Evolutionary conservation across 768 basidiomycete species (phyloP).

Genomic region (Kwoniella botswanensis): DNA sequence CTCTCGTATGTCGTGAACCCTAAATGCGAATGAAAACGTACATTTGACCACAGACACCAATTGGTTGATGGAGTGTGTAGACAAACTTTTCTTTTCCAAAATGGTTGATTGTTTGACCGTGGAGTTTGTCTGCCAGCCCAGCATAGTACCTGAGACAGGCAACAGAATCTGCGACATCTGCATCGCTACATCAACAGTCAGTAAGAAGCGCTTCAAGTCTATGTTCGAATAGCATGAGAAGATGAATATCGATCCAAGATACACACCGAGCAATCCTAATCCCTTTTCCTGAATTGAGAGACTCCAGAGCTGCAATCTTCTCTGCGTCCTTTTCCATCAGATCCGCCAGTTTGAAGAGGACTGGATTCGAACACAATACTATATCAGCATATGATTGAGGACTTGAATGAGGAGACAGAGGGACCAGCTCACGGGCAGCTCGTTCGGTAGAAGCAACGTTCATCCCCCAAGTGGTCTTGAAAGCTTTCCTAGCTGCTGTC

Average conservation of each 20-base stretch:
- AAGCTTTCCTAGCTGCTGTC: conserved; percentile 57
- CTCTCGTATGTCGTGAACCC: neutral
- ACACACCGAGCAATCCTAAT: conserved; percentile 57
- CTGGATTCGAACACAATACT: conserved; percentile 58
- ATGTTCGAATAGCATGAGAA: neutral
- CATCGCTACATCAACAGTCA: conserved; percentile 46
- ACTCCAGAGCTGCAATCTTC: conserved; percentile 73
- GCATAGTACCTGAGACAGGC: conserved; percentile 74
- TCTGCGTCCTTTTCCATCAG: conserved; percentile 69
- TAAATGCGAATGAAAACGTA: conserved; percentile 23
- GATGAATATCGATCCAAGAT: neutral
- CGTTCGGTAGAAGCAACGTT: conserved; percentile 53
- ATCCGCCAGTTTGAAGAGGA: conserved; percentile 69
- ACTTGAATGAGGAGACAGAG: neutral
- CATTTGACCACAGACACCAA: conserved; percentile 60
- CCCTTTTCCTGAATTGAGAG: conserved; percentile 64
- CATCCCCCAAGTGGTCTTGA: conserved; percentile 60
- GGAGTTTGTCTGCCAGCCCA: conserved; percentile 87
- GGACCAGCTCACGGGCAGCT: conserved; percentile 30
- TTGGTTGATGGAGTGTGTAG: conserved; percentile 73
- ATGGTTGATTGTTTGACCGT: conserved; percentile 71
- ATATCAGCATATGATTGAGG: neutral
- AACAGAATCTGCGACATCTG: conserved; percentile 64
- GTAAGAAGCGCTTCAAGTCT: neutral
- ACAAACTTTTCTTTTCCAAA: conserved; percentile 66